Evolutionary conservation across 2,329 filamentous ascomycete genomes (phyloP), one percentile per base, ranked within the genome.

Genomic region (Claviceps fusiformis): DNA sequence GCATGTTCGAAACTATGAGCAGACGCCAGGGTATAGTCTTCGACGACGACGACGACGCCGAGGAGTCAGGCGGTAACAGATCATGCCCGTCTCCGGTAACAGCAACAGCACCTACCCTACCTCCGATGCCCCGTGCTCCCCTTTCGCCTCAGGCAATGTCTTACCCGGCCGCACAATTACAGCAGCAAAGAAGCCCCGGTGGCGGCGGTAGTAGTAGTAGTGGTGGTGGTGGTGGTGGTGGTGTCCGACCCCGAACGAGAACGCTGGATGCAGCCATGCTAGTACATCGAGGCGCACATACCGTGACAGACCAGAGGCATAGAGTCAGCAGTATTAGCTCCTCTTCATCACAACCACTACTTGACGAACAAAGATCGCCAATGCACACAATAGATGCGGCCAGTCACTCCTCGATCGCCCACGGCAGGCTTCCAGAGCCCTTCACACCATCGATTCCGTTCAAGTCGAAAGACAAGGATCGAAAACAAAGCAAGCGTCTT

Each of bases 311-410:
- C 56, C 75, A 71, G 61, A 78, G 85, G 53, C 80, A 83, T 62
- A 78, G 85, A 53, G 80, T 89, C 47, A 83, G 85, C 52, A 89
- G 86, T 33, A 80, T 89, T 61, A 83, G 85, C 61, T 85, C 83
- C 41, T 76, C 81, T 8, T 64, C 75, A 4, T 78, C 81, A 5
- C 73, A 79, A 50, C 73, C 75, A 52, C 74, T 77, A 51, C 69
- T 75, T 56, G 76, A 80, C 27, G 77, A 79, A 45, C 70, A 73
- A 55, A 73, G 71, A 54, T 60, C 69, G 24, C 64, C 71, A 27
- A 64, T 69, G 29, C 67, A 71, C n/a, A 65, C 70, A 11, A 64
- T 71, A 11, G 74, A 78, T 57, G 70, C 73, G 2, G 59, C 74
- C 27, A 65, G 69, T 43, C 75, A 73, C 57, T 70, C 73, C 39